Base-by-base conservation (phyloP, 495 filamentous ascomycete genomes). In the Bacidia gigantensis region DNA sequence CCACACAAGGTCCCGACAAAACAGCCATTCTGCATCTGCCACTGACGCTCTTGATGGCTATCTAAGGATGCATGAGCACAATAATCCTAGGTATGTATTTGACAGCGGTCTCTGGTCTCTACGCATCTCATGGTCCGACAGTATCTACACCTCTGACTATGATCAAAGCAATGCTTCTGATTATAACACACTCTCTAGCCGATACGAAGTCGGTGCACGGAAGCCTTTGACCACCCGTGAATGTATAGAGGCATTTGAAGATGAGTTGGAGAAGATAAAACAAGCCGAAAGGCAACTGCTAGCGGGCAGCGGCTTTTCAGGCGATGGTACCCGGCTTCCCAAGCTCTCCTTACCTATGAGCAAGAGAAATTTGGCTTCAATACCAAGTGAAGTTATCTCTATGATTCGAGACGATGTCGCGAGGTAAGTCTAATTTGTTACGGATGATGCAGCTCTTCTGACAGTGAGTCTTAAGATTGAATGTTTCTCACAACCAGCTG, bases 331-430 rank as follows among this genome's bases (percentile, higher is more conserved):
- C 49, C 83, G 86, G 65, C 78, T 73, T 18, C 29, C 5, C 7
- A 87, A 89, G 35, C 72, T 94, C 56, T 95, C 89, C 12, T 82
- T 98, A 60, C 87, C 95, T 64, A 69, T 98, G 61, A 87, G 86
- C 56, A 81, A 89, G 64, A 85, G 82, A 54, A 79, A 81, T 56
- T 89, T 98, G 39, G 73, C 76, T 44, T 77, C 71, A 53, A 77
- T 98, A 59, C 89, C 90, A 0, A 85, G 89, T 41, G 84, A 90
- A 55, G 86, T 95, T 49, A 81, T 96, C 26, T 87, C 92, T 63
- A 79, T 94, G 57, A 89, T 98, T 50, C 93, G 89, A 68, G 79
- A 90, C 65, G 86, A 95, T 63, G 77, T 96, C 46, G 89, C 94
- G 71, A 74, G 90, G 90, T 95, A 70, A 54, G 76, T 55, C 23